Base-by-base conservation (phyloP, 805 yeast genomes). In the Candida odintsovae region DNA sequence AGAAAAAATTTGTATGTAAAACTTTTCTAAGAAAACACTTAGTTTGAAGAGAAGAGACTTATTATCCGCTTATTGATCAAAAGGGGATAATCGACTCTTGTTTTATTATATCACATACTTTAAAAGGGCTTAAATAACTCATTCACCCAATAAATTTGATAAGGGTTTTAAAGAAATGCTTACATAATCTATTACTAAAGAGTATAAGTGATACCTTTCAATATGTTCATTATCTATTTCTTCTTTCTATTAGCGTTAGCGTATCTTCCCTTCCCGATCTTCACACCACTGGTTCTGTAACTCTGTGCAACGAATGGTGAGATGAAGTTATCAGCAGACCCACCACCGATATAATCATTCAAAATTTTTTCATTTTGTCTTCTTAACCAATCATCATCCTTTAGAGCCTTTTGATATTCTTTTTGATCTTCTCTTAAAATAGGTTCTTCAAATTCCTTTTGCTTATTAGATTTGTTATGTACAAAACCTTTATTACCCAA, bases 311-410 rank as follows among this genome's bases (percentile, higher is more conserved):
- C 81, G 50, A 94, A 94, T n/a, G 99, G 99, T 13, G 96, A 85
- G 43, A 86, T 80, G 55, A 82, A 81, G 56, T 86, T 86, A 66
- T 85, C 87, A 45, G 97, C 90, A 45, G 90, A 81, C 6, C 94
- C 94, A n/a, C 96, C 96, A 16, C 97, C 97, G 43, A 90, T 82
- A 84, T 95, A 94, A 57, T 88, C 89, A 55, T 84, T 82, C 52
- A 90, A 69, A 47, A 86, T 72, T 64, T 90, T 90, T 59, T 90
- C 97, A 57, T 87, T 88, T 58, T 87, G 86, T 58, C 86, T 76
- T 59, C 86, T 78, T 56, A 82, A 84, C 95, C 97, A 89, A 39
- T 83, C 82, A 45, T 90, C 95, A 58, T 87, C 83, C 63, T 90
- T 90, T 49, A 92, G 63, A 2, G 96, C 96, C 64, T 85, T 82